These are phyloP conservation scores for Byssoonygena ceratinophila DNA, from an alignment of 2,329 filamentous ascomycete species.

Conservation along the genomic window DNA sequence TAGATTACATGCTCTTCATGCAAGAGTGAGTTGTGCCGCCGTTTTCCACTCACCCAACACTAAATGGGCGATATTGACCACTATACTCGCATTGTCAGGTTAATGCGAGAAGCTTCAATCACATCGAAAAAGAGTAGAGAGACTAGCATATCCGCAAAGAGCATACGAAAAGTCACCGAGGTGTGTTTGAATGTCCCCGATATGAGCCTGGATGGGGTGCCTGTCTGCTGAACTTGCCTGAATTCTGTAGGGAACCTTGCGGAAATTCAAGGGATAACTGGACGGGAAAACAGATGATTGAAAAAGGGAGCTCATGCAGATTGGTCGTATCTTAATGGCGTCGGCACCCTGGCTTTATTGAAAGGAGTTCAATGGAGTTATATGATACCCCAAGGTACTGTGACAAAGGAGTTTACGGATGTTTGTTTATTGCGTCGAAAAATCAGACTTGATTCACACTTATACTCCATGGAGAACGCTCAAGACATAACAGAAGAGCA, in stretches of 20 bases:
- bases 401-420: neutral
- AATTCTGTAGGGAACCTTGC: conserved; percentile 47
- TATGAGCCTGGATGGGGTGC: neutral
- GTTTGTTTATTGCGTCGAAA: too few relatives aligned
- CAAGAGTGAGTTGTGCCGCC: conserved; percentile 44
- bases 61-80: conserved; percentile 2
- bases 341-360: neutral
- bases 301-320: neutral
- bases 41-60: neutral
- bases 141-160: conserved; percentile 60
- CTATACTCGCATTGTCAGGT: conserved; percentile 36
- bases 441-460: too few relatives aligned
- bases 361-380: neutral
- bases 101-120: conserved; percentile 71
- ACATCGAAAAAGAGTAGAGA: conserved; percentile 64
- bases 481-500: too few relatives aligned
- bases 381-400: neutral
- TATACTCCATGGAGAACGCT: too few relatives aligned
- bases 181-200: conserved; percentile 38
- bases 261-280: conserved; percentile 57
- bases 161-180: conserved; percentile 65
- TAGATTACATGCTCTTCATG: conserved; percentile 76
- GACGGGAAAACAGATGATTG: neutral
- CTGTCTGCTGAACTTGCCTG: neutral
- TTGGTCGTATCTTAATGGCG: neutral